Conservation (phyloP, 139 green algal species). For the Micractinium conductrix region DNA sequence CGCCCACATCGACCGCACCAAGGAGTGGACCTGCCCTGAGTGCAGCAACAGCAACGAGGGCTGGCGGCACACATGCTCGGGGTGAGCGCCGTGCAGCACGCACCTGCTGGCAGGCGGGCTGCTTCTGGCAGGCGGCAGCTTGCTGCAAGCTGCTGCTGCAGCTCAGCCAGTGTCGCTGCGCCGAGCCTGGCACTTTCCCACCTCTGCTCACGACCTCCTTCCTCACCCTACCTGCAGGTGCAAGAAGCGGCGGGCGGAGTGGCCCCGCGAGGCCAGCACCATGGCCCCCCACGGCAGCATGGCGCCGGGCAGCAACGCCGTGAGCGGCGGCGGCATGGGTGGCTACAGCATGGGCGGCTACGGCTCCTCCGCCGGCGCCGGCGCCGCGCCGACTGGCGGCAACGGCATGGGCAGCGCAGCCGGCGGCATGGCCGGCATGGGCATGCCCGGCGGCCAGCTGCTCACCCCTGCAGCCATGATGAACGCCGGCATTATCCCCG, state of each 20-base stretch:
- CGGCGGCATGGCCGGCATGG: conserved; percentile 49
- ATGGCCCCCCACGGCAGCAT: background rate
- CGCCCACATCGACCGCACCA: conserved; percentile 20
- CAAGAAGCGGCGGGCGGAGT: background rate
- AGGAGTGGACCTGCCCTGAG: conserved; percentile 59
- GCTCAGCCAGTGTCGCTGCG: background rate
- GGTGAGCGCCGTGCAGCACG: conserved; percentile 32
- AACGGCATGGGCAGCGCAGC: conserved; percentile 40
- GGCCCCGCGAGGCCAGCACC: background rate
- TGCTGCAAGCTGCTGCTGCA: background rate
- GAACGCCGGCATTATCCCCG: background rate
- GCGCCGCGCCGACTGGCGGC: background rate
- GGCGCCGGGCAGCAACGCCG: background rate
- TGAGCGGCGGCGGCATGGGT: background rate
- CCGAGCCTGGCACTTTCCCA: background rate
- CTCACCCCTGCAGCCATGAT: conserved; percentile 1
- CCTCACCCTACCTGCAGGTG: background rate
- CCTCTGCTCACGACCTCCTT: background rate
- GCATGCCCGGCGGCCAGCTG: background rate
- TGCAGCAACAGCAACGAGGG: conserved; percentile 64
- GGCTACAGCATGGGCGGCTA: background rate
- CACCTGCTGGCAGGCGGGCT: background rate
- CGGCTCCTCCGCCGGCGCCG: background rate
- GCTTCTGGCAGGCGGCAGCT: background rate
- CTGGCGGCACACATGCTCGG: conserved; percentile 57